Percentiles rank a stretch among this genome's conserved stretches.
These are phyloP conservation scores for Yarrowia divulgata DNA, from an alignment of 805 yeast genomes.

Conservation along the genomic window DNA sequence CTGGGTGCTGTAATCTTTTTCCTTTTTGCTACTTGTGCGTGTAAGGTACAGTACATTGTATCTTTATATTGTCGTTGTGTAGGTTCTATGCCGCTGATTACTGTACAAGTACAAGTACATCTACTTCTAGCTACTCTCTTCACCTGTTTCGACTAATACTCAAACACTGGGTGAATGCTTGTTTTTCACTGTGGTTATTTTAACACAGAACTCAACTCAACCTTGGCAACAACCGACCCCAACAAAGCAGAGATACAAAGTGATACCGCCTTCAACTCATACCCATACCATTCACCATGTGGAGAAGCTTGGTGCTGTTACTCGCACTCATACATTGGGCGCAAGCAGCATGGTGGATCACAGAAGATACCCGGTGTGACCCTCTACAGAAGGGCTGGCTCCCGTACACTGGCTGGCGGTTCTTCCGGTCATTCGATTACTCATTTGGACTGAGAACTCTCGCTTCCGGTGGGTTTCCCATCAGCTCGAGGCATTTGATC, in stretches of 20 bases:
- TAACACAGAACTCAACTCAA: constrained; percentile 7
- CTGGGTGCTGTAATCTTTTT: constrained; percentile 33
- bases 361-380: constrained; percentile 34
- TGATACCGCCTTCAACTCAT: background rate
- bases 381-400: constrained; percentile 32
- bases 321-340: constrained; percentile 13
- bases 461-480: constrained; percentile 21
- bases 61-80: too few relatives aligned
- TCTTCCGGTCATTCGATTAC: constrained; percentile 21
- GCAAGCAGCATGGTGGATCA: constrained; percentile 33
- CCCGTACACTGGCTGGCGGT: constrained; percentile 31
- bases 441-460: constrained; percentile 11
- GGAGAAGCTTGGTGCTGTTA: constrained; percentile 11
- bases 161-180: background rate
- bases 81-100: too few relatives aligned
- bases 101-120: background rate
- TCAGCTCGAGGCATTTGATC: constrained; percentile 9
- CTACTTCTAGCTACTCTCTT: too few relatives aligned
- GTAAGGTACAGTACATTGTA: too few relatives aligned
- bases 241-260: background rate
- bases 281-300: constrained; percentile 12
- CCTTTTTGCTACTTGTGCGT: too few relatives aligned
- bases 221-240: background rate
- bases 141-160: background rate
- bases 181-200: background rate